Evolutionary conservation across 1,284 basidiomycete genomes (phyloP).

Genomic region (Rhodotorula sp.): DNA sequence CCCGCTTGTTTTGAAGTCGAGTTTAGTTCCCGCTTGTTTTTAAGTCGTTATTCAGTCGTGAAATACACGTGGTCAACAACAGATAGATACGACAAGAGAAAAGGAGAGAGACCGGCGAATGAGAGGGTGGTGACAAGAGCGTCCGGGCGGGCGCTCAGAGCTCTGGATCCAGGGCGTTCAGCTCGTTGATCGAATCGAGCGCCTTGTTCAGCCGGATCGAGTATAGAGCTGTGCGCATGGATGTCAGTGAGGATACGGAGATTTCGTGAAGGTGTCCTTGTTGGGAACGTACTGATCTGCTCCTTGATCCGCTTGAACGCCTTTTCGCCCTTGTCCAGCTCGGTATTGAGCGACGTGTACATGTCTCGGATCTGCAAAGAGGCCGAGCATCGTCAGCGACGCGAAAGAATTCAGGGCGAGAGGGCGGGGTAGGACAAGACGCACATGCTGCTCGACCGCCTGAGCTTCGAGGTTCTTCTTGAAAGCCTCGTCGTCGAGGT

Average conservation of each 20-base stretch:
- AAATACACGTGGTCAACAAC: too few relatives aligned
- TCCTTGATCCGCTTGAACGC: constrained; percentile 38
- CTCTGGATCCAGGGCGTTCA: constrained; percentile 21
- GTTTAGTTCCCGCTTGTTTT: too few relatives aligned
- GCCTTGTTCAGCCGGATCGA: constrained; percentile 38
- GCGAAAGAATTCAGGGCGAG: neutral
- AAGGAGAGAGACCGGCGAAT: neutral
- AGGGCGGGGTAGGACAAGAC: neutral
- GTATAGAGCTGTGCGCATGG: constrained; percentile 19
- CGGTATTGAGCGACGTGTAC: constrained; percentile 20
- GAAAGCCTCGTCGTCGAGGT: constrained; percentile 33
- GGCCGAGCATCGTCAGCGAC: too few relatives aligned
- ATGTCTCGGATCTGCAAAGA: constrained; percentile 30
- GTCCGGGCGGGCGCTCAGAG: constrained; percentile 2
- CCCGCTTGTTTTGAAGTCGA: too few relatives aligned
- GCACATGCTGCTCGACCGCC: constrained; percentile 32
- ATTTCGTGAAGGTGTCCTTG: neutral
- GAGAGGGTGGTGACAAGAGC: neutral
- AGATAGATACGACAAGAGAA: neutral
- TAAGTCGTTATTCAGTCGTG: too few relatives aligned
- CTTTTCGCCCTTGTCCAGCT: constrained; percentile 38
- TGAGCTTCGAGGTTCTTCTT: constrained; percentile 34
- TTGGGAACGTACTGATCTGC: constrained; percentile 25
- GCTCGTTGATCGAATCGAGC: constrained; percentile 35
- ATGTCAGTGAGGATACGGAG: neutral